These are phyloP conservation scores for Pythium chondricola DNA, from an alignment of 352 stramenopile species.

Conservation along the genomic window DNA sequence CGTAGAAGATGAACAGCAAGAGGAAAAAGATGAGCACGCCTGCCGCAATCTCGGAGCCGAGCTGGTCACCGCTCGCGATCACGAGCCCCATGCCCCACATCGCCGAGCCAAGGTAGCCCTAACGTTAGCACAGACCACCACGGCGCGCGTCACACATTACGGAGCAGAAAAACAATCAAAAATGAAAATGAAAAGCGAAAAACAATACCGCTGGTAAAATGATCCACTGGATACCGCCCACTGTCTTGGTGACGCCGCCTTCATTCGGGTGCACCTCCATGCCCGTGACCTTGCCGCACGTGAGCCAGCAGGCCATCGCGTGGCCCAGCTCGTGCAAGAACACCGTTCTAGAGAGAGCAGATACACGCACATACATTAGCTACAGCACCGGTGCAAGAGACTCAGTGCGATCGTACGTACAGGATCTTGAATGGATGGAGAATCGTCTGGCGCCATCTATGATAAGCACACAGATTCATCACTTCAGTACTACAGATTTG, in stretches of 20 bases:
- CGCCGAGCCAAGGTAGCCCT: slow-evolving; percentile 83
- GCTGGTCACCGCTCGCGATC: slow-evolving; percentile 58
- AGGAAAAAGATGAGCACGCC: slow-evolving; percentile 86
- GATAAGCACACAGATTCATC: neutral
- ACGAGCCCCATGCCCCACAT: slow-evolving; percentile 85
- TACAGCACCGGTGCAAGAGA: no score
- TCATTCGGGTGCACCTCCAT: slow-evolving; percentile 89
- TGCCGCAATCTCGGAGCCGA: slow-evolving; percentile 60
- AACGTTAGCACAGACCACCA: slow-evolving; percentile 7
- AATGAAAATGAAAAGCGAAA: slow-evolving; percentile 18
- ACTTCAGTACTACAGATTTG: no score
- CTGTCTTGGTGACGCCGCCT: slow-evolving; percentile 74
- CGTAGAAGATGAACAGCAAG: slow-evolving; percentile 81
- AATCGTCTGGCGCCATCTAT: slow-evolving; percentile 77
- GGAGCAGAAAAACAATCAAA: neutral
- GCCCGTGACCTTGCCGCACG: slow-evolving; percentile 76
- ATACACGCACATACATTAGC: neutral
- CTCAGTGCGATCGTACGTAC: slow-evolving; percentile 48
- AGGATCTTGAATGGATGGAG: slow-evolving; percentile 88
- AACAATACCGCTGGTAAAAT: slow-evolving; percentile 39
- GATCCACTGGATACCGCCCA: slow-evolving; percentile 35
- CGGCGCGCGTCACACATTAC: no score
- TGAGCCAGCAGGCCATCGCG: slow-evolving; percentile 79
- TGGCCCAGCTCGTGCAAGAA: slow-evolving; percentile 86
- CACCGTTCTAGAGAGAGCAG: slow-evolving; percentile 47